Evolutionary conservation across 352 stramenopile species (phyloP), one percentile per base, ranked within the genome.

Genomic region (Pythium dissimile): DNA sequence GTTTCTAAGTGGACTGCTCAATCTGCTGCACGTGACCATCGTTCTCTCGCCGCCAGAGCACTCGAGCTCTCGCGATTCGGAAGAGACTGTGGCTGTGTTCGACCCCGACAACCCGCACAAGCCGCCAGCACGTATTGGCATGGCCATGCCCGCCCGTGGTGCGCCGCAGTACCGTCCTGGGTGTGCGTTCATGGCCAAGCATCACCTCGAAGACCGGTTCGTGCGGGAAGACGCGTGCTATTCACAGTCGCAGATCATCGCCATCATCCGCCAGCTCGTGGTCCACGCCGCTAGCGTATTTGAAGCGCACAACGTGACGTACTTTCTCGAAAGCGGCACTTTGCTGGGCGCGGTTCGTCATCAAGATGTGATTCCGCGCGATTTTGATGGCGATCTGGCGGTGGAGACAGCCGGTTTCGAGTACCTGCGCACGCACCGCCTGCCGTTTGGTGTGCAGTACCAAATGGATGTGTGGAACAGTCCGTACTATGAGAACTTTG

Each of bases 301-400:
- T 31, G 54, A 39, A 13, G 35, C 41, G 15, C 39, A 70, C 42
- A 62, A 55, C 30, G 62, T 69, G 43, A 62, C 60, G 37, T 59
- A 67, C 44, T 75, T 64, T 50, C 47, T 72, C 15, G 64, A 69
- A 27, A 66, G 56, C 18, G 64, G 67, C 41, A 62, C 64, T 18
- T 39, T 72, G 23, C 59, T 72, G 9, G 67, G 63, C 32, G 26
- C 67, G 15, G 54, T 56, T 35, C 67, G 64, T 21, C 46, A 70
- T 38, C 39, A 59, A 16, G 44, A 54, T 15, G 42, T 75, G n/a
- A 67, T 72, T 24, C 60, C 59, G 3, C 64, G 53, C 46, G 63
- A 75, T 43, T 31, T 52, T 11, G 63, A 72, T 47, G 62, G 46
- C 23, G 67, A 71, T 39, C 45, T 75, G 35, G 63, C 27, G 5